These are phyloP conservation scores for Kodamaea laetipori DNA, from an alignment of 805 yeast species.

Conservation along the genomic window DNA sequence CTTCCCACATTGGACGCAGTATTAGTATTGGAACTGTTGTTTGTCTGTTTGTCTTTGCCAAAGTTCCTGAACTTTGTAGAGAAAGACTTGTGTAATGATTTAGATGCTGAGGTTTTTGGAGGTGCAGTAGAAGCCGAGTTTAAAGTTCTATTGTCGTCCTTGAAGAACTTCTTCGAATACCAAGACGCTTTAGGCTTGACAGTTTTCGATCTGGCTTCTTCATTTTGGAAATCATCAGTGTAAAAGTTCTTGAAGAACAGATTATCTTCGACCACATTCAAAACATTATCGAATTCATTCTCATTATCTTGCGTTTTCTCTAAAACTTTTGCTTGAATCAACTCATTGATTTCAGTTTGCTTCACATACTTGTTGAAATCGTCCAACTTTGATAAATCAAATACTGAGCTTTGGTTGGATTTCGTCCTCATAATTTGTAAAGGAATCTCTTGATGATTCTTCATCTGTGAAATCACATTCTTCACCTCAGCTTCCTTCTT, in stretches of 20 bases:
- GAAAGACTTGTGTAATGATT: conserved; percentile 7
- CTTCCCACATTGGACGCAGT: conserved; percentile 13
- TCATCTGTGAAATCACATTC: conserved; percentile 13
- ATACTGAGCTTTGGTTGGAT: conserved; percentile 24
- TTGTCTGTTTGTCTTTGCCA: not conserved
- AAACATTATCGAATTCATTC: conserved; percentile 20
- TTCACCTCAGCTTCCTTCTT: conserved; percentile 9
- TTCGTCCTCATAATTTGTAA: conserved; percentile 11
- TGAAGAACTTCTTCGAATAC: conserved; percentile 14
- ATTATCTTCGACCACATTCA: conserved; percentile 26
- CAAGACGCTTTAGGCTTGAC: conserved; percentile 17
- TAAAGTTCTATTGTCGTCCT: conserved; percentile 8
- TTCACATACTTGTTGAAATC: conserved; percentile 38
- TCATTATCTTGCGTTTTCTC: conserved; percentile 13
- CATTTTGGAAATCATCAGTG: conserved; percentile 11
- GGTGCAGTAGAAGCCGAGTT: conserved; percentile 3
- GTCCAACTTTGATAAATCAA: conserved; percentile 33
- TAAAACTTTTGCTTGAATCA: conserved; percentile 25
- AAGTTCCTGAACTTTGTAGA: conserved; percentile 5
- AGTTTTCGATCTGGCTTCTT: conserved; percentile 7
- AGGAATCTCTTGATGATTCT: conserved; percentile 14
- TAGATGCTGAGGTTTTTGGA: conserved; percentile 6
- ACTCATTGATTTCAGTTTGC: conserved; percentile 37
- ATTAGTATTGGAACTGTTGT: not conserved
- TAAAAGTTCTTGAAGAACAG: conserved; percentile 33